phyloP scores from a whole-genome alignment of 1,284 basidiomycete species.

The Takashimella tepidaria region DNA sequence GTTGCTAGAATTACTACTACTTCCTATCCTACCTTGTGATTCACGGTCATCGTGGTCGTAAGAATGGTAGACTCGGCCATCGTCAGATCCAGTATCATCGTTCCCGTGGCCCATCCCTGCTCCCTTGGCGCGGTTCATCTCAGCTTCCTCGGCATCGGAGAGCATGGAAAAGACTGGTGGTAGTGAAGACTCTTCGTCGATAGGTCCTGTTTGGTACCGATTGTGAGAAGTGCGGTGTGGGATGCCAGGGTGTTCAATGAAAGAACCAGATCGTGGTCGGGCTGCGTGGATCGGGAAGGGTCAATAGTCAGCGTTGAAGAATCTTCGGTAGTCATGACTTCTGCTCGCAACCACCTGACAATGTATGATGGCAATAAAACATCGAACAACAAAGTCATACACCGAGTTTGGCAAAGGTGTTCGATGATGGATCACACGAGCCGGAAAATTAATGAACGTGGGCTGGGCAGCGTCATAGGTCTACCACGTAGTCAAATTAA shows the following conservation, averaged over 20 bases:
- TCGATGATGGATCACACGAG: no score
- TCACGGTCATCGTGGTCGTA: constrained; percentile 15
- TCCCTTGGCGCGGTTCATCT: constrained; percentile 37
- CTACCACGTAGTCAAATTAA: not conserved
- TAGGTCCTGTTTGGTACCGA: constrained; percentile 36
- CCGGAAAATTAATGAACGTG: not conserved
- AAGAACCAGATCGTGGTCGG: constrained; percentile 41
- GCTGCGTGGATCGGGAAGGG: constrained; percentile 18
- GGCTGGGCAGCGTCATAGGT: not conserved
- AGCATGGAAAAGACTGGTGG: constrained; percentile 40
- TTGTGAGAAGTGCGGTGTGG: constrained; percentile 20
- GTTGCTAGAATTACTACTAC: constrained; percentile 13
- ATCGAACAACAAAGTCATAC: no score
- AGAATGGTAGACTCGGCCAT: not conserved
- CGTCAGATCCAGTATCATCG: not conserved
- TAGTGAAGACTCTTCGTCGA: constrained; percentile 36
- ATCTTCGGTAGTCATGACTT: no score
- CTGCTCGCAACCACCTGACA: no score
- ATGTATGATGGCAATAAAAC: no score
- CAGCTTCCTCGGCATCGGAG: constrained; percentile 45
- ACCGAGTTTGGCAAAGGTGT: no score
- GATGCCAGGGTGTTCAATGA: constrained; percentile 24
- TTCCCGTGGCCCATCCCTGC: not conserved
- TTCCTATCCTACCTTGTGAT: constrained; percentile 6
- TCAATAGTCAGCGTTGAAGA: no score